Evolutionary conservation across 371 early-diverging fungal species (phyloP), one percentile per base, ranked within the genome.

Genomic region (Basidiobolus heterosporus): DNA sequence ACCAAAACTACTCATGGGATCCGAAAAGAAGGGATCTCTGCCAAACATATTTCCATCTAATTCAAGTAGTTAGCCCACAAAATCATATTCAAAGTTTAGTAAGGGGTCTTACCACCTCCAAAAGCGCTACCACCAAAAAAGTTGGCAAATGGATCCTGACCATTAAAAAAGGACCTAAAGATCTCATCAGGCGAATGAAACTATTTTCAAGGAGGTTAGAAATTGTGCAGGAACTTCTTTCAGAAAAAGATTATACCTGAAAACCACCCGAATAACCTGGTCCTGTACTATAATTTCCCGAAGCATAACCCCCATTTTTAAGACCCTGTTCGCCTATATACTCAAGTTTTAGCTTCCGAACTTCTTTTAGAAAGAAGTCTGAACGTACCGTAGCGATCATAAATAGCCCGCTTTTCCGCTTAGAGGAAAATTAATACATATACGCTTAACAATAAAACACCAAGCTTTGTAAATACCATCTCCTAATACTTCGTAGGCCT

Each of bases 401-500:
- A 68, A 3, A 64, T 20, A 18, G 15, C 19, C 8, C 42, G 42
- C 22, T 42, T 15, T 4, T 22, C 22, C 19, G 17, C 42, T 42
- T 16, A 3, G 11, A 4, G 6, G 13, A 16, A 39, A 42, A 42
- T 42, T 36, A n/a, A 36, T 36, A 9, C n/a, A 36, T 36, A 9
- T 9, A n/a, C 18, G n/a, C 16, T 40, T 7, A 40, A 16, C 40
- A 3, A 36, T 8, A 36, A 6, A 8, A 40, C 15, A 16, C 30
- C 36, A n/a, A 9, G 14, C 35, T 47, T 62, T n/a, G n/a, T n/a
- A 3, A 30, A 50, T 67, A 72, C 69, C 54, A 49, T 74, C 71
- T 18, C 66, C 65, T 39, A 74, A 46, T 16, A 70, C 60, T 52
- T 74, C 71, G 46, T 70, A 74, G 14, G 74, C 74, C 47, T 68